Conservation (phyloP, 352 stramenopile species). For the Hyaloperonospora arabidopsidis region DNA sequence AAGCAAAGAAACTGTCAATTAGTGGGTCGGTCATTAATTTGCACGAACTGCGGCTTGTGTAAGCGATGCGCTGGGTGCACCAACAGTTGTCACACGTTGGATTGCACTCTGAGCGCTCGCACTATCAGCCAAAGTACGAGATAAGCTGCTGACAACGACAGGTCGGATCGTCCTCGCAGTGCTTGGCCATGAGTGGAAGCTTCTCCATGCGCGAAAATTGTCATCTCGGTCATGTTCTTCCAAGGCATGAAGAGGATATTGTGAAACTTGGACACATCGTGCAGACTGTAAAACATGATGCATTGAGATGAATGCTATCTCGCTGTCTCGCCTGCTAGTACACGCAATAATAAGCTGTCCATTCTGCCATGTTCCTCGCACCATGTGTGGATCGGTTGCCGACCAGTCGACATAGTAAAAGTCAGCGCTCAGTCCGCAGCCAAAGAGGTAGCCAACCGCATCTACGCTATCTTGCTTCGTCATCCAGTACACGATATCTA, state of each 20-base stretch:
- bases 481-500: constrained; percentile 93
- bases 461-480: constrained; percentile 90
- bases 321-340: constrained; percentile 92
- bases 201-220: constrained; percentile 69
- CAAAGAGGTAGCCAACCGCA: constrained; percentile 84
- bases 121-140: constrained; percentile 73
- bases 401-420: constrained; percentile 90
- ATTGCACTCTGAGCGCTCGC: constrained; percentile 52
- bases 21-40: no score
- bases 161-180: constrained; percentile 65
- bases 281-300: constrained; percentile 84
- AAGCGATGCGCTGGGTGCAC: constrained; percentile 29
- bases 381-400: constrained; percentile 67
- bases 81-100: constrained; percentile 63
- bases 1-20: no score
- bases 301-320: constrained; percentile 87
- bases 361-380: constrained; percentile 67
- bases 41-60: constrained; percentile 15
- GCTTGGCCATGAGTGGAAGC: constrained; percentile 65
- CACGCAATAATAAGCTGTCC: constrained; percentile 87
- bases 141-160: constrained; percentile 71
- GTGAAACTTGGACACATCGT: constrained; percentile 79
- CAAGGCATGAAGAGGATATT: constrained; percentile 69
- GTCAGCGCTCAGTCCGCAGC: constrained; percentile 74
- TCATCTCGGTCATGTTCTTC: constrained; percentile 72